phyloP scores from a whole-genome alignment of 2,329 filamentous ascomycete genomes.

The Botryotinia globosa region DNA sequence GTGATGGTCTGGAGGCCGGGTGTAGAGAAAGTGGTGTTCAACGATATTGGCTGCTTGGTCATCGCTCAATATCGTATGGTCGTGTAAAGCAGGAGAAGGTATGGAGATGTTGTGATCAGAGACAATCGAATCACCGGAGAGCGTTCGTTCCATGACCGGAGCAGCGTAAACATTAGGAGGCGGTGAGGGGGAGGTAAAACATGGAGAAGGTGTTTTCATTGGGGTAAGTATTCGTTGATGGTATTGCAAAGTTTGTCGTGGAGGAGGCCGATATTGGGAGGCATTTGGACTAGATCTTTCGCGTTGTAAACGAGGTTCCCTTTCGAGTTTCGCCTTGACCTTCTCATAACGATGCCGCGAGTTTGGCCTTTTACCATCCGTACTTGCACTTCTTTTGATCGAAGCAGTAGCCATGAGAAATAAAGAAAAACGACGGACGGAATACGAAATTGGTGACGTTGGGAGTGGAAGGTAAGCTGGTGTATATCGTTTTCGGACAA shows the following conservation, averaged over 20 bases:
- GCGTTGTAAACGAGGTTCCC: constrained; percentile 4
- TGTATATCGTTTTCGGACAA: constrained; percentile 19
- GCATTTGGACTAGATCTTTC: background rate
- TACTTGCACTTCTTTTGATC: constrained; percentile 13
- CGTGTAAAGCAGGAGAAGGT: background rate
- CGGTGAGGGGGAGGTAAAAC: background rate
- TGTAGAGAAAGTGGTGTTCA: constrained; percentile 25
- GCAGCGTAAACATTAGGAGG: background rate
- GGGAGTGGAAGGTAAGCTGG: constrained; percentile 19
- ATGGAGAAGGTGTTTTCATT: background rate
- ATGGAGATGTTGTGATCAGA: constrained; percentile 30
- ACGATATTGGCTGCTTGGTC: constrained; percentile 31
- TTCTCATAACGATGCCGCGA: constrained; percentile 18
- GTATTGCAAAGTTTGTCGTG: constrained; percentile 5
- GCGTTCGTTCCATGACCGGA: constrained; percentile 34
- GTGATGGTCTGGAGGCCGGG: constrained; percentile 20
- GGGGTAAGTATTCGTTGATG: background rate
- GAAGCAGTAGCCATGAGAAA: constrained; percentile 19
- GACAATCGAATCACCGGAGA: constrained; percentile 37
- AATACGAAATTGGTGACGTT: constrained; percentile 12
- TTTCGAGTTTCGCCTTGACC: constrained; percentile 4
- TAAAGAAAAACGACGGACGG: constrained; percentile 11
- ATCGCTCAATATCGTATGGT: constrained; percentile 28
- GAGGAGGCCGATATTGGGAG: constrained; percentile 1
- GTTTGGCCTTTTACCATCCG: constrained; percentile 16